A percentile compares a stretch with the other conserved stretches of the same genome.
Evolutionary conservation across 2,329 filamentous ascomycete species (phyloP).

Genomic region (Phialemoniopsis sp.): DNA sequence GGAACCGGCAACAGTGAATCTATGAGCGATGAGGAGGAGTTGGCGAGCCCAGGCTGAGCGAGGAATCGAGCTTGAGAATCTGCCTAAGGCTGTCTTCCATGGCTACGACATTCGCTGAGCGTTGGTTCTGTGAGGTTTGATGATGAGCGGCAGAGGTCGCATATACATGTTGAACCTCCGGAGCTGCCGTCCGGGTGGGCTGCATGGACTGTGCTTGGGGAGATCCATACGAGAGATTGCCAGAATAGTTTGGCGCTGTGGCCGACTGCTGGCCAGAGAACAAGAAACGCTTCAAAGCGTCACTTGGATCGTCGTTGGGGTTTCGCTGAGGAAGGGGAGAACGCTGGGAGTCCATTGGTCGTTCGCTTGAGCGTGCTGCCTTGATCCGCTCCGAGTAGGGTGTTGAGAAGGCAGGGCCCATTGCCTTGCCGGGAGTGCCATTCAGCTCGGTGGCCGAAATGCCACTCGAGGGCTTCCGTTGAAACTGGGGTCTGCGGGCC

Average conservation of each 20-base stretch:
- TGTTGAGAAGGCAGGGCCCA: slow-evolving; percentile 66
- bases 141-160: slow-evolving; percentile 6
- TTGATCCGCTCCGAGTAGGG: slow-evolving; percentile 59
- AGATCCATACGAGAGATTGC: slow-evolving; percentile 2
- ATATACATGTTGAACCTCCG: slow-evolving; percentile 6
- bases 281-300: slow-evolving; percentile 54
- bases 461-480: slow-evolving; percentile 43
- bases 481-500: slow-evolving; percentile 30
- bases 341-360: too few relatives aligned
- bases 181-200: background rate
- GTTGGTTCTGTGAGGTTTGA: slow-evolving; percentile 8
- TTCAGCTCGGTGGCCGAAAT: slow-evolving; percentile 70
- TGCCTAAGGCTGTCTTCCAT: slow-evolving; percentile 52
- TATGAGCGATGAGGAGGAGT: slow-evolving; percentile 8
- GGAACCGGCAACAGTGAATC: background rate
- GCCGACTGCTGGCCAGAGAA: slow-evolving; percentile 34
- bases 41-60: slow-evolving; percentile 5
- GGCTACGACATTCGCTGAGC: slow-evolving; percentile 33
- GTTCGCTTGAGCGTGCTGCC: slow-evolving; percentile 38
- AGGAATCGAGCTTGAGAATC: slow-evolving; percentile 38
- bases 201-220: background rate
- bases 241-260: slow-evolving; percentile 3
- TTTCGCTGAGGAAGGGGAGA: background rate
- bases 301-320: slow-evolving; percentile 29
- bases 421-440: slow-evolving; percentile 46